Percentiles rank a stretch among this genome's conserved stretches.
These are phyloP conservation scores for Durotheca rogersii DNA, from an alignment of 495 filamentous ascomycete species.

Conservation along the genomic window DNA sequence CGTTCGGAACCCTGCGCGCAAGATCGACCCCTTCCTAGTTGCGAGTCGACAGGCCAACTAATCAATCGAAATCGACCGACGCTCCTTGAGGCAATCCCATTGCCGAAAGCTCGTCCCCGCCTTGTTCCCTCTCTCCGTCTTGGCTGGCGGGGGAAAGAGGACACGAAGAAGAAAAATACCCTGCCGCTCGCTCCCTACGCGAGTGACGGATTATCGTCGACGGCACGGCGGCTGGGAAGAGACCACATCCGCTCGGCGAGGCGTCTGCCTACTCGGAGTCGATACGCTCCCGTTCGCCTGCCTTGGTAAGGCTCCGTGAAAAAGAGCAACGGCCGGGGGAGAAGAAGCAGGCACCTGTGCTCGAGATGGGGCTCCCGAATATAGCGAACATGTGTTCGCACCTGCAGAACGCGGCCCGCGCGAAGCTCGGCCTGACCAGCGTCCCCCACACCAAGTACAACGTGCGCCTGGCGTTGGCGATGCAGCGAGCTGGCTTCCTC, in stretches of 20 bases:
- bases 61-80: too few relatives aligned
- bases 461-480: conserved; percentile 68
- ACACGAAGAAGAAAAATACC: not conserved
- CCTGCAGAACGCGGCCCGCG: conserved; percentile 88
- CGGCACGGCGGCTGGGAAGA: too few relatives aligned
- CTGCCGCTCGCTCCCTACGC: not conserved
- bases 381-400: conserved; percentile 84
- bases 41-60: not conserved
- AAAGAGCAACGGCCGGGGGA: not conserved
- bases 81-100: too few relatives aligned
- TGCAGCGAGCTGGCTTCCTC: conserved; percentile 83
- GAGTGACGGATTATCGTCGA: too few relatives aligned
- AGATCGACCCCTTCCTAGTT: too few relatives aligned
- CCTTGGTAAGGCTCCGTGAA: too few relatives aligned
- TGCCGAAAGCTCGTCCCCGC: too few relatives aligned
- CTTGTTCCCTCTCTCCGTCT: not conserved
- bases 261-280: too few relatives aligned
- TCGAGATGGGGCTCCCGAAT: conserved; percentile 79
- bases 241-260: too few relatives aligned
- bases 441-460: conserved; percentile 80
- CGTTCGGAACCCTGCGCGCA: not conserved
- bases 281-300: too few relatives aligned
- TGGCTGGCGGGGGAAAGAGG: not conserved
- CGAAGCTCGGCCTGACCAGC: conserved; percentile 82
- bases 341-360: not conserved